These are phyloP conservation scores for Liriodendron chinense DNA, from an alignment of 164 flowering plant genomes.

Conservation along the genomic window DNA sequence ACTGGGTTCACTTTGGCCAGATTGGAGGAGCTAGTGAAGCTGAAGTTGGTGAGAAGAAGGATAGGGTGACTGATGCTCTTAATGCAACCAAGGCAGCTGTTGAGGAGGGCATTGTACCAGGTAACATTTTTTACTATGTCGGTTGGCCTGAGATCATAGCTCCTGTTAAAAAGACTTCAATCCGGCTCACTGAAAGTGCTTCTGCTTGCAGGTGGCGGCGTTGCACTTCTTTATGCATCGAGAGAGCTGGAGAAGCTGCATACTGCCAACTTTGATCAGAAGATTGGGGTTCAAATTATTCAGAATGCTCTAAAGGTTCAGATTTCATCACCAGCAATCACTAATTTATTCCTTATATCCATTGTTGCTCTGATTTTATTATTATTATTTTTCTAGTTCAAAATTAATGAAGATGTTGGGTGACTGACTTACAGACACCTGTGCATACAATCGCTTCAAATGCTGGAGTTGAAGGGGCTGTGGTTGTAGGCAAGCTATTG, in stretches of 20 bases:
- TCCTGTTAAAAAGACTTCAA: not conserved
- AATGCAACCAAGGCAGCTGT: slow-evolving; percentile 98
- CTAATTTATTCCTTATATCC: not conserved
- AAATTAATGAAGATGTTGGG: not conserved
- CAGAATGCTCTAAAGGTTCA: slow-evolving; percentile 90
- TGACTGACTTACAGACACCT: slow-evolving; percentile 57
- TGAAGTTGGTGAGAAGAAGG: slow-evolving; percentile 95
- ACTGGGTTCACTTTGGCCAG: slow-evolving; percentile 31
- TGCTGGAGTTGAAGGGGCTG: slow-evolving; percentile 99
- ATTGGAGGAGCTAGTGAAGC: slow-evolving; percentile 98
- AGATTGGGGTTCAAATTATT: slow-evolving; percentile 95
- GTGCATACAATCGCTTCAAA: slow-evolving; percentile 84
- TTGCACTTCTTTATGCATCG: slow-evolving; percentile 93
- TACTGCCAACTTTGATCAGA: slow-evolving; percentile 95
- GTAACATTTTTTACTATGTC: slow-evolving; percentile 25
- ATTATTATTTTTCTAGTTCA: not conserved
- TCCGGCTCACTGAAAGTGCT: not conserved
- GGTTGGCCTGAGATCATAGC: not conserved
- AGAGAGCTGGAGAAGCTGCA: slow-evolving; percentile 80
- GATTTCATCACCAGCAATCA: not conserved
- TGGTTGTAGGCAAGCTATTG: slow-evolving; percentile 91
- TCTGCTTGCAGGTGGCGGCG: slow-evolving; percentile 80
- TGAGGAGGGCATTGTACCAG: slow-evolving; percentile 92
- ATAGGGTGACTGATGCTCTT: slow-evolving; percentile 91
- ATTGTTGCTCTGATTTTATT: not conserved